Evolutionary conservation across 768 basidiomycete genomes (phyloP).

Genomic region (Tylopilus cervinicoccineus): DNA sequence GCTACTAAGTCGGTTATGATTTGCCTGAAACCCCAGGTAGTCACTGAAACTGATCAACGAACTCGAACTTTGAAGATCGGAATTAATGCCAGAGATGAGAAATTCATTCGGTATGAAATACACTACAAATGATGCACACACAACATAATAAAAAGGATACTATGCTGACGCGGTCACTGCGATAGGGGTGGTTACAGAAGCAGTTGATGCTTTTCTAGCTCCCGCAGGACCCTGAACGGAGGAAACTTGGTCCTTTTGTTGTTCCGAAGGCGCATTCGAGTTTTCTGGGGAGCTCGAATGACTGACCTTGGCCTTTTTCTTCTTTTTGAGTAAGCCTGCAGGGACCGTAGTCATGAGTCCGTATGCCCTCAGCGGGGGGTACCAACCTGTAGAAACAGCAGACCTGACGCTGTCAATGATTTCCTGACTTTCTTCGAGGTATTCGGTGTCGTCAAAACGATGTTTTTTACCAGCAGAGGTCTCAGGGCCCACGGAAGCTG

Average conservation of each 20-base stretch:
- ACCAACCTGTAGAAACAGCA: constrained; percentile 77
- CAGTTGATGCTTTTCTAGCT: background rate
- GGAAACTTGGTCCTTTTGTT: background rate
- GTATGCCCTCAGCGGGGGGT: constrained; percentile 11
- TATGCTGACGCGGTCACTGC: constrained; percentile 19
- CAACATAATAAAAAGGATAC: background rate
- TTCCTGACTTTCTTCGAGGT: constrained; percentile 85
- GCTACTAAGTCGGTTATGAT: background rate
- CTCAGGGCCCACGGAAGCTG: constrained; percentile 39
- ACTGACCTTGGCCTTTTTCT: constrained; percentile 59
- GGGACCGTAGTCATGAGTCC: constrained; percentile 1
- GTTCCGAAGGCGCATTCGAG: constrained; percentile 17
- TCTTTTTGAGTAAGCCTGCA: constrained; percentile 68
- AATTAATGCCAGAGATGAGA: no score
- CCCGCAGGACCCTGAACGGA: background rate
- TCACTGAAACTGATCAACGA: no score
- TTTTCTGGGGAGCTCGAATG: constrained; percentile 20
- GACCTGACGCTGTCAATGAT: constrained; percentile 89
- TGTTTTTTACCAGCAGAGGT: constrained; percentile 73
- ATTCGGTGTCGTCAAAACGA: constrained; percentile 89
- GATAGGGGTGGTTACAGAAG: constrained; percentile 1
- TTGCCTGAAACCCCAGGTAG: background rate
- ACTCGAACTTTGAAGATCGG: background rate
- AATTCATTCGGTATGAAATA: background rate
- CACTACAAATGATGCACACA: background rate